phyloP scores from a whole-genome alignment of 345 rosid species.

The Pelargonium nanum region DNA sequence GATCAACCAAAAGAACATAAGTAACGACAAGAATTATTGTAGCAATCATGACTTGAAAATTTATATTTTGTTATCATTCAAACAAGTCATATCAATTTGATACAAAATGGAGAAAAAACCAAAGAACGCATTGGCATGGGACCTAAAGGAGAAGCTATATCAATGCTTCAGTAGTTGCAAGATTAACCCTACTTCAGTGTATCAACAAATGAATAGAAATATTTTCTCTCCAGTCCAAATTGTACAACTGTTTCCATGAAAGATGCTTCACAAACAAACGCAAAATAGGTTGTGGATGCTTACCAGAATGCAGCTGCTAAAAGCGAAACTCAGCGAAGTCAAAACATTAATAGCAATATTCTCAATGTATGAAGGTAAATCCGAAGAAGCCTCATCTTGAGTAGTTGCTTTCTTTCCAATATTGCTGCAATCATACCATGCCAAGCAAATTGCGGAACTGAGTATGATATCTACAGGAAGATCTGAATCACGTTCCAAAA shows the following conservation, averaged over 20 bases:
- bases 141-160: too few species aligned
- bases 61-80: too few species aligned
- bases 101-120: too few species aligned
- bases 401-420: slow-evolving; percentile 44
- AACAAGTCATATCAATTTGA: too few species aligned
- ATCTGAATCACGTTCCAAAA: slow-evolving; percentile 77
- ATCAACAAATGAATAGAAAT: too few species aligned
- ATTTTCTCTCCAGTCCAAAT: slow-evolving; percentile 4
- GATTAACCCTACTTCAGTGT: background rate
- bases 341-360: slow-evolving; percentile 70
- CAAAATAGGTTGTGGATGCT: slow-evolving; percentile 5
- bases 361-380: slow-evolving; percentile 57
- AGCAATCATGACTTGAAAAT: background rate
- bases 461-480: slow-evolving; percentile 71
- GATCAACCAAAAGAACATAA: background rate
- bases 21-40: background rate
- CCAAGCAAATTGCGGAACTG: slow-evolving; percentile 58
- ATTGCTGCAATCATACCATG: slow-evolving; percentile 69
- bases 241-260: background rate
- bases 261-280: slow-evolving; percentile 1
- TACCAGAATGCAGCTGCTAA: slow-evolving; percentile 85
- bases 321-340: slow-evolving; percentile 65
- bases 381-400: slow-evolving; percentile 45
- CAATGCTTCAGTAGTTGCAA: background rate
- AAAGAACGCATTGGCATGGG: too few species aligned